Evolutionary conservation across 768 basidiomycete genomes (phyloP), one percentile per base, ranked within the genome.

Genomic region (Mycena latifolia): DNA sequence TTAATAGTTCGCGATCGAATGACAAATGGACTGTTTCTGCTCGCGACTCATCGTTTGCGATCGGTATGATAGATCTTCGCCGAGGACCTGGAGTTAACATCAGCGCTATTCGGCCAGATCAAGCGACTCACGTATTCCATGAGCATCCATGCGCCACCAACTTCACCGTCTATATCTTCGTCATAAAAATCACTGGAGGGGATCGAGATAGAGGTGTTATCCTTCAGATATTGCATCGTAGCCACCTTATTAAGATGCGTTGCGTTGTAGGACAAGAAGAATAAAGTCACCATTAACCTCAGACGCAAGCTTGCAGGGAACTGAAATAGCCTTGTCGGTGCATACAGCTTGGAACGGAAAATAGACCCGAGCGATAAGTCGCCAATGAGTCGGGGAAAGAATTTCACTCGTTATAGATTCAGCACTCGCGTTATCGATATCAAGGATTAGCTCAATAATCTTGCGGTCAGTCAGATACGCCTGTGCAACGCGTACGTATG

Each of bases 111-210:
- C 24, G 57, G 33, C 59, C 56, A 22, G 8, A n/a, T 47, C 25
- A 45, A 22, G 15, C 2, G 22, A 67, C 57, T 25, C 43, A 69
- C 67, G 29, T 55, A 69, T 65, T 69, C 67, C 67, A 69, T 69
- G 15, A 69, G 39, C 51, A 65, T 47, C 63, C 63, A 69, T 11
- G 47, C 22, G 33, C 67, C 67, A 9, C 67, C 67, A 10, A 69
- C 67, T 41, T 41, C 39, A 22, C 57, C 51, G 39, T 64, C 57
- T 15, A 18, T 9, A 25, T 69, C 67, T 11, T 31, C 48, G 52
- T 69, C 67, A 14, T 35, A 35, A 14, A 35, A 35, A 14, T 35
- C 6, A 14, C 6, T 35, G 14, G 8, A 14, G 33, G 33, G 33
- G 33, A 35, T 35, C 14, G 33, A 14, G 33, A 35, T 35, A 35